Evolutionary conservation across 768 basidiomycete species (phyloP), one percentile per base, ranked within the genome.

Genomic region (Arthromyces matolae): DNA sequence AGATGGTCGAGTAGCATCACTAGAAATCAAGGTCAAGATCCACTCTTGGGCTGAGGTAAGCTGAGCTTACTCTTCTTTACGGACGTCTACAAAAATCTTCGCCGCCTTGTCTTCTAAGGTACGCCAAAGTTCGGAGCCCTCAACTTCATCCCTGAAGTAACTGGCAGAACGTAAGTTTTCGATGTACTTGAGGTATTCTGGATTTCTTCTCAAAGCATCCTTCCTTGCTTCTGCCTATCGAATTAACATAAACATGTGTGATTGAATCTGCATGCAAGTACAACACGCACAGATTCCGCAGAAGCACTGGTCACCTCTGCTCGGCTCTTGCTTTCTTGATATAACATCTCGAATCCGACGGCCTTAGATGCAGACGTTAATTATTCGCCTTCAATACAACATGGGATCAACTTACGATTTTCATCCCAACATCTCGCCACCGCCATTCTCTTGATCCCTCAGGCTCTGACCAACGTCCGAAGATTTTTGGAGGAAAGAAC

Each of bases 291-390:
- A n/a, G 77, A 66, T 45, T 77, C 75, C 25, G 64, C 51, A 3
- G 68, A 59, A 35, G 60, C 55, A 40, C 63, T 69, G 16, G 68
- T 53, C 9, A 54, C 61, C 32, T 73, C 72, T 47, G 69, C 67
- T 33, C 80, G 79, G 38, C 76, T 71, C 64, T 87, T 85, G 49
- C 80, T 86, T 61, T 93, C 93, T 62, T 89, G 84, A 62, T 89
- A 97, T 32, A 96, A 76, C 77, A 98, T 99, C 70, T 99, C 96
- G 52, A 97, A 97, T 1, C 96, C 96, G 53, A 91, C 91, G 2
- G 93, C 84, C 86, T 94, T 59, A 2, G 7, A 36, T 8, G 19
- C 23, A 38, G 23, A 43, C 44, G 45, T 51, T 39, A 38, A n/a
- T 58, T 22, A 42, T 41, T 18, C 47, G 34, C 23, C 25, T 19